Evolutionary conservation across 805 yeast genomes (phyloP).

Genomic region (Candida oleophila): DNA sequence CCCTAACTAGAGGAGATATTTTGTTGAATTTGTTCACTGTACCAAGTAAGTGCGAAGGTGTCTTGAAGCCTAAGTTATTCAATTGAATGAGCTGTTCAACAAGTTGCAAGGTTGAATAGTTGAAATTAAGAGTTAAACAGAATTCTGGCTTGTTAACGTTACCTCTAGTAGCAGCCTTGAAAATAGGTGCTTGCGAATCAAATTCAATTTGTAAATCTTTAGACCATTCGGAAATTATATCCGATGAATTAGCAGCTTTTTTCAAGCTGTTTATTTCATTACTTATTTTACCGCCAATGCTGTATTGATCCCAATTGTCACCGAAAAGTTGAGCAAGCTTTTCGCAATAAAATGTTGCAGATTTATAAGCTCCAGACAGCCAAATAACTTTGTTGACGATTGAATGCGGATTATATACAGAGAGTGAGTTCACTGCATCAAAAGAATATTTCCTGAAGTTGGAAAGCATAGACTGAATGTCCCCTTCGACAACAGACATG

Average conservation of each 20-base stretch:
- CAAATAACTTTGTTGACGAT: slow-evolving; percentile 12
- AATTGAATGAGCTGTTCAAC: slow-evolving; percentile 57
- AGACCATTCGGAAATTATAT: slow-evolving; percentile 51
- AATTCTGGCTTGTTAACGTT: slow-evolving; percentile 7
- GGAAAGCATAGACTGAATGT: slow-evolving; percentile 19
- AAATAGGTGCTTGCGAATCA: slow-evolving; percentile 31
- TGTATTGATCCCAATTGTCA: slow-evolving; percentile 34
- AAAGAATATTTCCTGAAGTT: slow-evolving; percentile 4
- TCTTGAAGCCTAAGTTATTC: slow-evolving; percentile 46
- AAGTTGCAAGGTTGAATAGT: slow-evolving; percentile 38
- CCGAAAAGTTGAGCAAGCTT: slow-evolving; percentile 30
- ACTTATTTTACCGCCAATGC: slow-evolving; percentile 58
- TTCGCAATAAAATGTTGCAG: slow-evolving; percentile 22
- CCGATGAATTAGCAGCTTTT: slow-evolving; percentile 45
- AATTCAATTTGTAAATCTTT: not conserved
- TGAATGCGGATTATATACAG: not conserved
- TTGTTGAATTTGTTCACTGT: slow-evolving; percentile 50
- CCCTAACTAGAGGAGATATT: slow-evolving; percentile 57
- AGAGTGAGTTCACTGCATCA: not conserved
- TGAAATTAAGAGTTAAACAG: slow-evolving; percentile 51
- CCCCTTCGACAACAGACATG: slow-evolving; percentile 26
- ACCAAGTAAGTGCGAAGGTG: slow-evolving; percentile 53
- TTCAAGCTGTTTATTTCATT: slow-evolving; percentile 46
- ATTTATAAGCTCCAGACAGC: slow-evolving; percentile 19
- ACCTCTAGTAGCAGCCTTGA: slow-evolving; percentile 31